Evolutionary conservation across 495 filamentous ascomycete genomes (phyloP).

Genomic region (Neurospora discreta): DNA sequence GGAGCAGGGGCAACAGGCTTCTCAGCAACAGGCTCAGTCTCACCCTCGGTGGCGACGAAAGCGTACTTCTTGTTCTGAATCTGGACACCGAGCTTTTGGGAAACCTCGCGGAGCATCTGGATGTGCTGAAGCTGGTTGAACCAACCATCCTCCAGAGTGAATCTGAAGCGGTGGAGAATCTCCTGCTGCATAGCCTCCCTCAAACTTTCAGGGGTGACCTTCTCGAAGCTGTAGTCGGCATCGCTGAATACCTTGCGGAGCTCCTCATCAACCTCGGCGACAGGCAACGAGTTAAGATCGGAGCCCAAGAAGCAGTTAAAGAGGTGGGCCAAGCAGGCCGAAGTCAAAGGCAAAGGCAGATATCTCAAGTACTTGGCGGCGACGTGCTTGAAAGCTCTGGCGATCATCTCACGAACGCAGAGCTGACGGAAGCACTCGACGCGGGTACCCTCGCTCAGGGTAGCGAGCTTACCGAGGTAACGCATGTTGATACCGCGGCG

Average conservation of each 20-base stretch:
- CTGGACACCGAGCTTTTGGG: slow-evolving; percentile 87
- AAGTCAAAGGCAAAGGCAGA: slow-evolving; percentile 65
- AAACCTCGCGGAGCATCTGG: slow-evolving; percentile 80
- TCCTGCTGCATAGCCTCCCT: slow-evolving; percentile 60
- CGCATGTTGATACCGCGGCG: slow-evolving; percentile 96
- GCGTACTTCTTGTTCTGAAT: slow-evolving; percentile 69
- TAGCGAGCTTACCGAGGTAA: slow-evolving; percentile 78
- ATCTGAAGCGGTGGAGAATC: slow-evolving; percentile 61
- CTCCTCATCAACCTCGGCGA: slow-evolving; percentile 62
- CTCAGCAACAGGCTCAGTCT: slow-evolving; percentile 15
- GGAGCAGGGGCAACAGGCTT: slow-evolving; percentile 16
- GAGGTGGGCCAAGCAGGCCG: slow-evolving; percentile 72
- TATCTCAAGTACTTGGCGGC: slow-evolving; percentile 67
- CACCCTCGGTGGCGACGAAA: slow-evolving; percentile 40
- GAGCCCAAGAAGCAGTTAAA: slow-evolving; percentile 88
- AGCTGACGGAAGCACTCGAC: slow-evolving; percentile 66
- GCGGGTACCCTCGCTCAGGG: slow-evolving; percentile 56
- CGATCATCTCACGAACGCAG: slow-evolving; percentile 82
- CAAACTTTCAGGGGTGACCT: slow-evolving; percentile 61
- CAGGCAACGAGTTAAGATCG: slow-evolving; percentile 63
- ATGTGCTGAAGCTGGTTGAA: slow-evolving; percentile 51
- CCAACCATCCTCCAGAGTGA: slow-evolving; percentile 60
- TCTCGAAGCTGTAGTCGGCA: slow-evolving; percentile 70
- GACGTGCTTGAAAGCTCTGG: slow-evolving; percentile 88
- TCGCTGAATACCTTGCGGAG: slow-evolving; percentile 67